Base-by-base conservation (phyloP, 108 stramenopile genomes). In the Nitzschia putrida region DNA sequence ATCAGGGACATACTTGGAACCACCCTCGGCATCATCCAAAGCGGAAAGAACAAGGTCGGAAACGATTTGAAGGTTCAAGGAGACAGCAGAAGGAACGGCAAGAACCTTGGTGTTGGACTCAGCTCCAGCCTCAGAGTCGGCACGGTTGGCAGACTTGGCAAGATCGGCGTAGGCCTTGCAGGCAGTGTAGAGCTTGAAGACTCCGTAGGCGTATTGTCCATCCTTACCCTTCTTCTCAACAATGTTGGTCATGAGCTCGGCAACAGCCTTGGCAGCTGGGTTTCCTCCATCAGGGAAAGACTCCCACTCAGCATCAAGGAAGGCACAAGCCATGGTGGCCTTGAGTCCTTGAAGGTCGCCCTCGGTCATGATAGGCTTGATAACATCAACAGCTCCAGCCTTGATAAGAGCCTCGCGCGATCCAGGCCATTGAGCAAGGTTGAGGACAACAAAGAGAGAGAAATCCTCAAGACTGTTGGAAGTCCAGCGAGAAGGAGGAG, bases 171-270 rank as follows among this genome's bases (percentile, higher is more conserved):
- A 94, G 5, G 93, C 93, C 76, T 94, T 94, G 72, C 87, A 89
- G 40, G 91, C 91, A 12, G 91, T 95, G 80, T 91, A 92, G 16
- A 95, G 86, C 85, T 95, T 95, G 87, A 95, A 95, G 53, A 95
- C 94, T 57, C 94, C 94, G 44, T 91, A 92, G 8, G 94, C 89
- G 70, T 95, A 95, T 61, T 95, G 91, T 29, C 91, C 91, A 78
- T 95, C 91, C 77, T 92, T 92, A 45, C 94, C 94, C 78, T 90
- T 91, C 82, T 92, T 95, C 68, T 92, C 91, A 53, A 91, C 82
- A 61, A 95, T 89, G 83, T 92, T 92, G 53, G 87, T 88, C 89
- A 95, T 92, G 73, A 95, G 89, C 73, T 92, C 90, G 25, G 93
- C 85, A 43, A 92, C 84, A 56, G 90, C 74, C 80, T 87, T 92